Conservation (phyloP, 345 rosid genomes). For the Murraya paniculata region DNA sequence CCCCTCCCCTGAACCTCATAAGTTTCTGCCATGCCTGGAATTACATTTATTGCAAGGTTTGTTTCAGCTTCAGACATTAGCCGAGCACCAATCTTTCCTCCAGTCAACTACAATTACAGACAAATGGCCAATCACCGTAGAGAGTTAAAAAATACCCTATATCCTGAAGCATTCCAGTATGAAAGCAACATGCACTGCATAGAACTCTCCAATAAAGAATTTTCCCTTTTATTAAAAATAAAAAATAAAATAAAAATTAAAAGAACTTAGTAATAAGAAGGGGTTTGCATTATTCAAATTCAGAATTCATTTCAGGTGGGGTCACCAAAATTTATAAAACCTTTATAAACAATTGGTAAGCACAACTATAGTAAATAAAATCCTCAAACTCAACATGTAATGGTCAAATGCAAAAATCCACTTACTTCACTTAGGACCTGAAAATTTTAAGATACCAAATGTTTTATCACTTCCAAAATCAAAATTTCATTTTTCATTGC, state of each 20-base stretch:
- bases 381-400: neutral
- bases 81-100: slow-evolving; percentile 87
- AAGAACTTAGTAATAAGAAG: neutral
- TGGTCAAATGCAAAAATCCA: neutral
- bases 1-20: slow-evolving; percentile 98
- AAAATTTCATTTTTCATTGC: neutral
- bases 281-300: neutral
- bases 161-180: neutral
- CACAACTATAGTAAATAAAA: neutral
- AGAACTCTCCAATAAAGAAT: neutral
- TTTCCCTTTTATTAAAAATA: neutral
- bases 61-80: slow-evolving; percentile 96
- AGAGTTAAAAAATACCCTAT: neutral
- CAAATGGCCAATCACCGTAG: slow-evolving; percentile 18
- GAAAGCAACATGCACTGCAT: neutral
- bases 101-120: slow-evolving; percentile 65
- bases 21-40: slow-evolving; percentile 84
- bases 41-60: slow-evolving; percentile 91
- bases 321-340: neutral
- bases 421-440: neutral
- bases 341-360: neutral
- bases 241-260: neutral
- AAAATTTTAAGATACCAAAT: neutral
- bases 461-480: neutral
- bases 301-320: neutral